A percentile compares a stretch with the other conserved stretches of the same genome.
These are phyloP conservation scores for Vitis hybrid DNA, from an alignment of 177 flowering plant genomes.

Conservation along the genomic window DNA sequence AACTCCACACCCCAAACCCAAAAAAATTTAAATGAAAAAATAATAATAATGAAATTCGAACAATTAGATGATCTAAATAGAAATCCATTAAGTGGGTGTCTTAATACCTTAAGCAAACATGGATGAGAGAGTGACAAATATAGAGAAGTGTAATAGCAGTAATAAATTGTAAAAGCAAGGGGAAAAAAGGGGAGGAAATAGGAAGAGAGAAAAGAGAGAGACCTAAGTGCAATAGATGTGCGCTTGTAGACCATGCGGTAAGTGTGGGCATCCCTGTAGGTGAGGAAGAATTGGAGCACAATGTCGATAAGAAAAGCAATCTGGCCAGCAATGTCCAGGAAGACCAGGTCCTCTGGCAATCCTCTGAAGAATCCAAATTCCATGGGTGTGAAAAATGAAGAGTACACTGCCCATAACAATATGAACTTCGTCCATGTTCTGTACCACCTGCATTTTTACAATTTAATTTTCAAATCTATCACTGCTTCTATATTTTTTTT, in stretches of 20 bases:
- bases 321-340: constrained; percentile 64
- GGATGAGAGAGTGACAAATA: too few species aligned
- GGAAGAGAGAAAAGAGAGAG: background rate
- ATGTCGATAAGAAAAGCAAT: constrained; percentile 71
- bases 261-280: constrained; percentile 72
- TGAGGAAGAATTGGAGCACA: constrained; percentile 64
- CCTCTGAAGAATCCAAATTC: constrained; percentile 95
- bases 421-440: constrained; percentile 68
- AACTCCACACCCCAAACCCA: too few species aligned
- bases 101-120: too few species aligned
- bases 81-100: too few species aligned
- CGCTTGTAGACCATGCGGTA: constrained; percentile 63
- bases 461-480: too few species aligned
- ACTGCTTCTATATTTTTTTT: too few species aligned
- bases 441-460: constrained; percentile 55
- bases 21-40: too few species aligned
- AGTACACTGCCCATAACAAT: constrained; percentile 76
- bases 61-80: too few species aligned
- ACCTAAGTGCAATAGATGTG: constrained; percentile 65
- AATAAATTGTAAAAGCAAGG: background rate
- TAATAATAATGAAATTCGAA: too few species aligned
- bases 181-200: background rate
- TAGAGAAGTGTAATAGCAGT: background rate
- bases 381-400: constrained; percentile 86
- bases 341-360: constrained; percentile 51